phyloP scores from a whole-genome alignment of 441 rosid species.

The Lepidium campestre region DNA sequence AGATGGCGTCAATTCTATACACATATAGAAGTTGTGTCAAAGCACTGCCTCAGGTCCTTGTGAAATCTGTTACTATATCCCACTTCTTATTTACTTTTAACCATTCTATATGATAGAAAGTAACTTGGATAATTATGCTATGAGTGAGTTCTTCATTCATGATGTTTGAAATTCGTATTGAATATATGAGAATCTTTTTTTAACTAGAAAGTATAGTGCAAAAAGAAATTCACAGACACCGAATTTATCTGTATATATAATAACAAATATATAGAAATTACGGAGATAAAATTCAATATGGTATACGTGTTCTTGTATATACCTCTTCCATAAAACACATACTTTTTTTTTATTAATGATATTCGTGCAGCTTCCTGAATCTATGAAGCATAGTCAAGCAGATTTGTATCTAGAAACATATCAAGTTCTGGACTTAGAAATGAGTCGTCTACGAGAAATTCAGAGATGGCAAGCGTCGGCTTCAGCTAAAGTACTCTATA shows the following conservation, averaged over 20 bases:
- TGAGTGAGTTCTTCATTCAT: background rate
- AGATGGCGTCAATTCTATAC: conserved; percentile 95
- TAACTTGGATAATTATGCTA: background rate
- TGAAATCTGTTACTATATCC: background rate
- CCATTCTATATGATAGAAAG: background rate
- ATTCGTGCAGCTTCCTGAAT: conserved; percentile 84
- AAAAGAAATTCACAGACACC: background rate
- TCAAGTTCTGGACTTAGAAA: conserved; percentile 99
- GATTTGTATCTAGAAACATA: conserved; percentile 95
- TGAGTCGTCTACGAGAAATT: conserved; percentile 97
- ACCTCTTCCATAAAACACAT: background rate
- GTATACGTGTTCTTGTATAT: background rate
- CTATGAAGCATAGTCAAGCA: conserved; percentile 99
- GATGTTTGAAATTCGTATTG: background rate
- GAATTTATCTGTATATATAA: background rate
- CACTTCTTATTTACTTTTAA: background rate
- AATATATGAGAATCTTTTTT: background rate
- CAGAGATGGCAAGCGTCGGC: conserved; percentile 98
- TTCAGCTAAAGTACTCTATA: conserved; percentile 69
- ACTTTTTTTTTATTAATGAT: conserved; percentile 7
- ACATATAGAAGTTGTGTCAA: conserved; percentile 98
- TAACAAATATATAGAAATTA: background rate
- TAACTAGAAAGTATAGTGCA: background rate
- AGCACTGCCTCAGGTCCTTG: conserved; percentile 97
- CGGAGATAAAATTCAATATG: background rate